phyloP scores from a whole-genome alignment of 345 rosid genomes.

The Arabis alpina region DNA sequence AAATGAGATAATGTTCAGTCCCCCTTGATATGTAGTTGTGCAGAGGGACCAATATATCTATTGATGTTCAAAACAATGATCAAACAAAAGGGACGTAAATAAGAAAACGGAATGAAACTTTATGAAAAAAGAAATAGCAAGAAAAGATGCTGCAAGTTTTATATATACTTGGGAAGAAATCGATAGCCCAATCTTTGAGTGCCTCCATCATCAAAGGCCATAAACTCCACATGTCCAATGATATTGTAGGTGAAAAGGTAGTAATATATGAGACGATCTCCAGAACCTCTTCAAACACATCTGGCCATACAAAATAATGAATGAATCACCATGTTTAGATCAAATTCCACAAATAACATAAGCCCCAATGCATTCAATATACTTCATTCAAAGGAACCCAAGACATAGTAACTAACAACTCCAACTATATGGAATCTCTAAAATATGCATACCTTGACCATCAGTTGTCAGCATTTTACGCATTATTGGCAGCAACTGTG shows the following conservation, averaged over 20 bases:
- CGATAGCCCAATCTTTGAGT: constrained; percentile 96
- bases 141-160: constrained; percentile 10
- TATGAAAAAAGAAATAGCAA: background rate
- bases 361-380: constrained; percentile 3
- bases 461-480: constrained; percentile 95
- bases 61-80: constrained; percentile 21
- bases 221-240: constrained; percentile 95
- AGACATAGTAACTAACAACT: constrained; percentile 8
- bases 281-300: constrained; percentile 98
- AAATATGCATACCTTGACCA: constrained; percentile 74
- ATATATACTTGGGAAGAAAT: constrained; percentile 86
- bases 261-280: constrained; percentile 97
- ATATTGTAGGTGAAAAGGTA: constrained; percentile 89
- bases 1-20: constrained; percentile 74
- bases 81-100: background rate
- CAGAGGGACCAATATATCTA: constrained; percentile 95
- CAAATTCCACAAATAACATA: constrained; percentile 22
- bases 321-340: constrained; percentile 13
- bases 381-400: constrained; percentile 24
- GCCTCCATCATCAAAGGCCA: constrained; percentile 98
- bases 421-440: constrained; percentile 1
- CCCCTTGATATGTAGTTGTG: constrained; percentile 96
- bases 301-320: constrained; percentile 48
- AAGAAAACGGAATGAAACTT: constrained; percentile 9
- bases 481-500: constrained; percentile 89